Base-by-base conservation (phyloP, 2,329 filamentous ascomycete species). In the Simplicillium aogashimaense region DNA sequence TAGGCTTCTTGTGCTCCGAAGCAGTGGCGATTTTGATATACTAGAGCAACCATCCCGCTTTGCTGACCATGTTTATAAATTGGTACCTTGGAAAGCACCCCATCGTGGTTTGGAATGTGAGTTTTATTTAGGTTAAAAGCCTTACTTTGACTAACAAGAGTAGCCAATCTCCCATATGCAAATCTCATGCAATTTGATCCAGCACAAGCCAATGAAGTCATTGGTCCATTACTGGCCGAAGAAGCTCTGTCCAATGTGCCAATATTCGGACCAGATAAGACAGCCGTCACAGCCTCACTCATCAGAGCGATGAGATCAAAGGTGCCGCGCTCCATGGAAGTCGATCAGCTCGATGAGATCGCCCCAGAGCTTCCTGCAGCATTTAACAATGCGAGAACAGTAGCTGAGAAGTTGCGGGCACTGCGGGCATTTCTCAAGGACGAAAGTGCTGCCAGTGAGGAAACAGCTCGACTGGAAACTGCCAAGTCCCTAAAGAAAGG, bases 1-100 rank as follows among this genome's bases (percentile, higher is more conserved):
- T 25, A 67, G 78, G n/a, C 60, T 78, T 31, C 55, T 82, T 17
- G 75, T 76, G 2, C 55, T 82, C 18, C 67, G 77, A 18, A 74
- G 74, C 29, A 81, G 72, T 45, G 76, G 78, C 14, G 64, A 62
- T 12, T 77, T 81, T 51, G 75, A 78, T 25, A 76, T 83, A 14
- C 54, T 82, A 18, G 72, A 80, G 46, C 74, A 76, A 50, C 76
- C 78, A 4, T 73, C 75, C 1, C 66, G 68, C 42, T 74, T 74
- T 2, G 66, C 72, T 2, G 67, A 73, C 36, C 75, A 80, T 41
- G 59, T 78, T 10, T 78, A 71, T 45, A 75, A 79, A 46, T 58
- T 82, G 45, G 63, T 78, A 12, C 74, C 76, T 1, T 81, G 78
- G 78, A 64, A 72, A 47, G 54, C 73, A 5, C 76, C 77, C 2